Evolutionary conservation across 352 stramenopile genomes (phyloP), one percentile per base, ranked within the genome.

Genomic region (Pythium oligandrum): DNA sequence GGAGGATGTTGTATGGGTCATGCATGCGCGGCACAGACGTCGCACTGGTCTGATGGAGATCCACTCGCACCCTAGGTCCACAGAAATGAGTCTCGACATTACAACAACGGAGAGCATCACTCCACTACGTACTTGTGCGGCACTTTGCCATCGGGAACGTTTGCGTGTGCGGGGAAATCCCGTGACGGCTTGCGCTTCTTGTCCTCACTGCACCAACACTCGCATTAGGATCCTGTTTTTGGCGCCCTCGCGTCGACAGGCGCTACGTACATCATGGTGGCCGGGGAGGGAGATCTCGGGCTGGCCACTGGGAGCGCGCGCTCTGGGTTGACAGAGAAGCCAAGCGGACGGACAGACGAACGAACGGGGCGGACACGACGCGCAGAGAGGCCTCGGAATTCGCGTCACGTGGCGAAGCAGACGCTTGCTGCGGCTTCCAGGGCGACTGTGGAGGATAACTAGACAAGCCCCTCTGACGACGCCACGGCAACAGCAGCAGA

Each of bases 161-260:
- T 59, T n/a, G 79, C 75, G 48, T 90, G 75, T 12, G 69, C 78
- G 10, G 83, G 83, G 59, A 93, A 89, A 55, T 90, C 81, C 45
- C 70, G 61, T 54, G 83, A 93, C 3, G 83, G 79, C 65, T 93
- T 93, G 54, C 83, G 79, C 75, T 92, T 92, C 72, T 88, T 88
- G 70, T 88, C 77, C 55, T 87, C 75, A 32, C 79, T 86, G 56
- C 47, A 42, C 38, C 38, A 42, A 42, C 12, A 12, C 38, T 8
- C 7, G 38, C 7, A 42, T 42, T 8, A 42, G 38, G 12, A 12
- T 26, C 17, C 17, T 26, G 17, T 26, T 26, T 0, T 26, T 26
- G 17, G 17, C 17, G 17, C 17, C 17, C 17, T 26, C 38, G 38
- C 7, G 12, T 42, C 7, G 7, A 42, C 12, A 12, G 12, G 38